phyloP scores from a whole-genome alignment of 2,329 filamentous ascomycete genomes.

The Fonsecaea pugnacius region DNA sequence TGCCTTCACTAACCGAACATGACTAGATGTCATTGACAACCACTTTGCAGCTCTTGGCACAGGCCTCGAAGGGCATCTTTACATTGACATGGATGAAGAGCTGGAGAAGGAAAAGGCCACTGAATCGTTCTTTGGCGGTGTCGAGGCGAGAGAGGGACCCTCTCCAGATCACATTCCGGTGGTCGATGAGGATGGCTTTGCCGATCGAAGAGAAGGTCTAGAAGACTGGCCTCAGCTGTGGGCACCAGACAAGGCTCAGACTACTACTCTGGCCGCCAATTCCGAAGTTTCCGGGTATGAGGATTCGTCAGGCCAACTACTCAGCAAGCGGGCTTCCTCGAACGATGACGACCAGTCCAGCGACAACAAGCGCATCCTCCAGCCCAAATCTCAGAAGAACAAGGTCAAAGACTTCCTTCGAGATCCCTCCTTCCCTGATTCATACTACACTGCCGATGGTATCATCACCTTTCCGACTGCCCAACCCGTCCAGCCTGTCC shows the following conservation, averaged over 20 bases:
- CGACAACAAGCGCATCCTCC: constrained; percentile 20
- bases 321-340: background rate
- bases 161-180: constrained; percentile 7
- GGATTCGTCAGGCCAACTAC: constrained; percentile 5
- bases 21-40: constrained; percentile 1
- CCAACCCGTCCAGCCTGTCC: constrained; percentile 8
- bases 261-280: background rate
- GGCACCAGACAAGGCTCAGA: constrained; percentile 5
- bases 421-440: constrained; percentile 2
- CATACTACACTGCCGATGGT: background rate
- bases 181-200: constrained; percentile 15
- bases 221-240: constrained; percentile 18
- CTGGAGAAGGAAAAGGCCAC: constrained; percentile 12
- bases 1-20: background rate
- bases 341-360: background rate
- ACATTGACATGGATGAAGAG: constrained; percentile 4
- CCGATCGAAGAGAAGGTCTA: constrained; percentile 13
- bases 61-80: constrained; percentile 5
- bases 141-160: constrained; percentile 3
- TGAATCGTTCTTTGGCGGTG: constrained; percentile 8
- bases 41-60: constrained; percentile 16
- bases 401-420: constrained; percentile 2
- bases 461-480: constrained; percentile 18
- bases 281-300: background rate
- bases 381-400: constrained; percentile 27